A percentile compares a stretch with the other conserved stretches of the same genome.
Conservation (phyloP, 768 basidiomycete genomes). For the Amanita subjunquillea region DNA sequence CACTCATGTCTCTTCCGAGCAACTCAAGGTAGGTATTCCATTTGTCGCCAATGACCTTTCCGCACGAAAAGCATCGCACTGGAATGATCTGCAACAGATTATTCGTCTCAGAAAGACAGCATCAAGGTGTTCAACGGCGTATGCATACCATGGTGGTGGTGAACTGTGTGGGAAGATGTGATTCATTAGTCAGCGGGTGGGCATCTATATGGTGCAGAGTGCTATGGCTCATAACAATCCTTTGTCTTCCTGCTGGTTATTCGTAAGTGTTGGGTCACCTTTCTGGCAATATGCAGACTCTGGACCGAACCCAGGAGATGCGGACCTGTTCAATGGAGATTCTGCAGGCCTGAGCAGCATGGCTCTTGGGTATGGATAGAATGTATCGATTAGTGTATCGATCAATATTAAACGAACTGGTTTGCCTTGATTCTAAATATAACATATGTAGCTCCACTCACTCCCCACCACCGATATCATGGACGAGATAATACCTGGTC, state of each 20-base stretch:
- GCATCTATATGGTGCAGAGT: constrained; percentile 37
- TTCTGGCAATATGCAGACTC: constrained; percentile 56
- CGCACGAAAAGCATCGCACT: constrained; percentile 92
- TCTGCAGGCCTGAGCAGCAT: neutral
- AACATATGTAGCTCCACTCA: neutral
- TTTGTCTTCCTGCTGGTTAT: constrained; percentile 57
- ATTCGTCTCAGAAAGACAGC: neutral
- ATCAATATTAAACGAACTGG: no score
- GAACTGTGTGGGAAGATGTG: neutral
- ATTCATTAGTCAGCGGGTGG: no score
- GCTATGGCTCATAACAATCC: constrained; percentile 49
- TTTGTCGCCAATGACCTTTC: constrained; percentile 95
- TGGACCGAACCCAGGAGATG: constrained; percentile 47
- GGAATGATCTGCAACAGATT: constrained; percentile 70
- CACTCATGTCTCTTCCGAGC: constrained; percentile 29
- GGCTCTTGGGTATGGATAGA: neutral
- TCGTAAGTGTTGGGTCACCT: constrained; percentile 20
- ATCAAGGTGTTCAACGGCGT: no score
- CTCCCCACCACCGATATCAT: constrained; percentile 22
- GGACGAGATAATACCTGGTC: constrained; percentile 68
- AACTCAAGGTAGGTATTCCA: constrained; percentile 86
- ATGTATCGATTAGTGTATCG: neutral
- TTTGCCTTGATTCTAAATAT: neutral
- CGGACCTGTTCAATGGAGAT: constrained; percentile 47
- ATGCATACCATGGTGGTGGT: neutral